Evolutionary conservation across 805 yeast species (phyloP).

Genomic region (Wickerhamomyces bovis): DNA sequence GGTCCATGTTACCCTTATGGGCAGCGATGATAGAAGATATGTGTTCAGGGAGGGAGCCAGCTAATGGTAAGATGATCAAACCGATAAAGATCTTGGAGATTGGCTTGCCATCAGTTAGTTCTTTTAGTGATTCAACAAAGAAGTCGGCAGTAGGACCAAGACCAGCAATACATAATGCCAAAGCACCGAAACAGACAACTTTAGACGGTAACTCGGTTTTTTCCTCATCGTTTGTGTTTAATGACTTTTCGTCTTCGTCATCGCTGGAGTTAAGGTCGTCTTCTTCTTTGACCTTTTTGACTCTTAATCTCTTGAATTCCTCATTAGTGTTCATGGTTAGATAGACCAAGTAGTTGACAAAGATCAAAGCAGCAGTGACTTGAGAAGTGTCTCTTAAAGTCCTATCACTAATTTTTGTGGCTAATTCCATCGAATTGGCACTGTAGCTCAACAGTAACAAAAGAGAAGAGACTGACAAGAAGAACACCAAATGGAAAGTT

Average conservation of each 20-base stretch:
- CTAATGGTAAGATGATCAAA: slow-evolving; percentile 19
- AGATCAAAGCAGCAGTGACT: slow-evolving; percentile 17
- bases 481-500: slow-evolving; percentile 15
- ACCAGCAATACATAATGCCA: slow-evolving; percentile 18
- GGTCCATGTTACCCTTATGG: slow-evolving; percentile 18
- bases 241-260: background rate
- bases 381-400: slow-evolving; percentile 19
- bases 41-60: slow-evolving; percentile 22
- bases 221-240: background rate
- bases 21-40: slow-evolving; percentile 18
- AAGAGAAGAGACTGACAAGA: slow-evolving; percentile 10
- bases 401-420: slow-evolving; percentile 8
- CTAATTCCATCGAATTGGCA: slow-evolving; percentile 17
- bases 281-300: slow-evolving; percentile 6
- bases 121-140: slow-evolving; percentile 19
- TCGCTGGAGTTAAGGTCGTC: slow-evolving; percentile 5
- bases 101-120: slow-evolving; percentile 15
- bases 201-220: slow-evolving; percentile 12
- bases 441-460: slow-evolving; percentile 11
- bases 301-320: slow-evolving; percentile 14
- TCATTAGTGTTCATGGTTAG: slow-evolving; percentile 18
- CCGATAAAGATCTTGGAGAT: slow-evolving; percentile 21
- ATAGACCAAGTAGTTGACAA: slow-evolving; percentile 16
- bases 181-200: slow-evolving; percentile 18
- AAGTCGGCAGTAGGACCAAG: slow-evolving; percentile 19